Base-by-base conservation (phyloP, 2,329 filamentous ascomycete species). In the Eutypa lata region DNA sequence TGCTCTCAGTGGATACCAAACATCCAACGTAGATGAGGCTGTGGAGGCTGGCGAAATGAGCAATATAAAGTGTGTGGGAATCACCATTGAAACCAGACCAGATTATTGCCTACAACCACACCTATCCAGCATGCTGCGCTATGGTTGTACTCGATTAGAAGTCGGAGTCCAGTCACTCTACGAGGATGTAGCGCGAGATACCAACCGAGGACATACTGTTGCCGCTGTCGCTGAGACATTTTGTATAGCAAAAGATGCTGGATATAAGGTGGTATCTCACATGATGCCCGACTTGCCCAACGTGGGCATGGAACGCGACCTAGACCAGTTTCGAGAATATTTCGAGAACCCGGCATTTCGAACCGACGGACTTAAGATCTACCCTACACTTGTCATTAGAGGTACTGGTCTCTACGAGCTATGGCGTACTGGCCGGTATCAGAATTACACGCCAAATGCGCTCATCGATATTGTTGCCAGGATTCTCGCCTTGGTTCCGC, bases 271-370 rank as follows among this genome's bases (percentile, higher is more conserved):
- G 1, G 94, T 99, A 57, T 96, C 90, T 61, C 94, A 99, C 74
- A 99, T 99, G 94, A 99, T 99, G 94, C 94, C 94, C 1, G 94
- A 99, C 68, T 75, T 99, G 47, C 94, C 94, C 3, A 99, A 99
- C 64, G 94, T 99, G 2, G 94, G 94, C 52, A 96, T 97, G 89
- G 95, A 99, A 73, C 88, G 94, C 64, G 94, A 99, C 68, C 79
- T 99, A 43, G 92, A 96, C 66, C 94, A 99, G 64, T 99, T 99
- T 72, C 83, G 90, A 58, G 95, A 99, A 69, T 99, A 99, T 71
- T 99, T 99, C 65, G 91, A 96, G 68, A 97, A 91, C 68, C 94
- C 94, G 1, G 91, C 86, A 42, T 99, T 99, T 76, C 83, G 94
- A 54, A 99, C 95, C 1, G 94, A 99, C 67, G 94, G 95, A 1